A percentile compares a stretch with the other conserved stretches of the same genome.
Evolutionary conservation across 2,329 filamentous ascomycete genomes (phyloP).

Genomic region (Arthrocladium fulminans): DNA sequence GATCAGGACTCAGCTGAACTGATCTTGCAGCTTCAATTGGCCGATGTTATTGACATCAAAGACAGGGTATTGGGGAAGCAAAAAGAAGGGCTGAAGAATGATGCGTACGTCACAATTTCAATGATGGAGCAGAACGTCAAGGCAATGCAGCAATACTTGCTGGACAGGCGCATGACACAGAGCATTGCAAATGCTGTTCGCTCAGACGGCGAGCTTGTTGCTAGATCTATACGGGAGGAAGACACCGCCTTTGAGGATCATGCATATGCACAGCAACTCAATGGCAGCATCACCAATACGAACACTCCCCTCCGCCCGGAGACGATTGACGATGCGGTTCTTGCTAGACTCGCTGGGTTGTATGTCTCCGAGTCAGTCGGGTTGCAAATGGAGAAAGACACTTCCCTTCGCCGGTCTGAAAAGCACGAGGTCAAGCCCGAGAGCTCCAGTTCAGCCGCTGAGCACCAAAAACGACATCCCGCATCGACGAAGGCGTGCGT

Average conservation of each 20-base stretch:
- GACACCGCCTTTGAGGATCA: conserved; percentile 10
- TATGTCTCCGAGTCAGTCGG: conserved; percentile 6
- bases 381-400: conserved; percentile 5
- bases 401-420: neutral
- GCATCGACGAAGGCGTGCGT: conserved; percentile 16
- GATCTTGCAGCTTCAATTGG: conserved; percentile 18
- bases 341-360: conserved; percentile 10
- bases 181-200: conserved; percentile 22
- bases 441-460: too few relatives aligned
- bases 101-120: conserved; percentile 13
- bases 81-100: conserved; percentile 12
- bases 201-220: conserved; percentile 9
- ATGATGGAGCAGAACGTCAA: conserved; percentile 17
- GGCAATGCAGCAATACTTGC: conserved; percentile 10
- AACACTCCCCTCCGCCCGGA: conserved; percentile 6
- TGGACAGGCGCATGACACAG: conserved; percentile 23
- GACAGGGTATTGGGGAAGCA: conserved; percentile 13
- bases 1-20: conserved; percentile 16
- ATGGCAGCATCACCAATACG: neutral
- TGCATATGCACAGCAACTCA: too few relatives aligned
- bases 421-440: neutral
- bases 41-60: conserved; percentile 18
- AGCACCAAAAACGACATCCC: too few relatives aligned
- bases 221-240: conserved; percentile 9
- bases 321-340: conserved; percentile 1